These are phyloP conservation scores for Phytophthora capsici DNA, from an alignment of 352 stramenopile genomes.

Conservation along the genomic window DNA sequence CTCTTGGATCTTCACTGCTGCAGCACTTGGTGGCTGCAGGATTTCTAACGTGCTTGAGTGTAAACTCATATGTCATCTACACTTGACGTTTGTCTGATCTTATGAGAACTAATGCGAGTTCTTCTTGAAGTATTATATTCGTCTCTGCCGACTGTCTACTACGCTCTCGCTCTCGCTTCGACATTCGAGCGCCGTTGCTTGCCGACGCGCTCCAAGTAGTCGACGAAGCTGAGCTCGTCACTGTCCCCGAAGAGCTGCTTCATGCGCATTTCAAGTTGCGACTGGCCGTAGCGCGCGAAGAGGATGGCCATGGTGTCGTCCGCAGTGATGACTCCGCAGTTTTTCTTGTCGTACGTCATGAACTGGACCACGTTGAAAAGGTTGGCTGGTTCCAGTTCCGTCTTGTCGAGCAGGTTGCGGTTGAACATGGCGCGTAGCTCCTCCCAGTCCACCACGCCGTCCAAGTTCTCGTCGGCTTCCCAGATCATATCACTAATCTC, in stretches of 20 bases:
- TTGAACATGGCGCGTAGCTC: conserved; percentile 97
- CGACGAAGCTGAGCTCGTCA: conserved; percentile 81
- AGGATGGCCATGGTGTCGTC: conserved; percentile 99
- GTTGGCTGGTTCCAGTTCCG: conserved; percentile 94
- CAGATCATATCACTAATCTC: conserved; percentile 98
- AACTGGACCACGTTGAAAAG: conserved; percentile 98
- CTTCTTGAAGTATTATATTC: conserved; percentile 9
- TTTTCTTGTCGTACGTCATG: conserved; percentile 98
- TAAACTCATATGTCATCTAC: conserved; percentile 10
- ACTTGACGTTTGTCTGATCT: conserved; percentile 1
- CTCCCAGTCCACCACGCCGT: conserved; percentile 94
- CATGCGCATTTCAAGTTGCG: conserved; percentile 91
- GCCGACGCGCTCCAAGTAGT: conserved; percentile 78
- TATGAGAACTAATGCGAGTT: neutral
- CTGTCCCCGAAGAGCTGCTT: conserved; percentile 92
- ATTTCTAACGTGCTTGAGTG: conserved; percentile 5
- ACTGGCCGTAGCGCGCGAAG: conserved; percentile 92
- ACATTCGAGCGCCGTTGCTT: conserved; percentile 76
- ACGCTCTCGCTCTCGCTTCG: conserved; percentile 59
- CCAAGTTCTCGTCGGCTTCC: conserved; percentile 98
- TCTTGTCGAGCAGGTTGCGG: conserved; percentile 95
- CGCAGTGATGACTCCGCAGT: conserved; percentile 93
- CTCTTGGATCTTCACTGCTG: no score
- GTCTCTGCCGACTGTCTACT: conserved; percentile 19
- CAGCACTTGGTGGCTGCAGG: neutral